phyloP scores from a whole-genome alignment of 2,329 filamentous ascomycete genomes.

The Leptodontidium sp. region DNA sequence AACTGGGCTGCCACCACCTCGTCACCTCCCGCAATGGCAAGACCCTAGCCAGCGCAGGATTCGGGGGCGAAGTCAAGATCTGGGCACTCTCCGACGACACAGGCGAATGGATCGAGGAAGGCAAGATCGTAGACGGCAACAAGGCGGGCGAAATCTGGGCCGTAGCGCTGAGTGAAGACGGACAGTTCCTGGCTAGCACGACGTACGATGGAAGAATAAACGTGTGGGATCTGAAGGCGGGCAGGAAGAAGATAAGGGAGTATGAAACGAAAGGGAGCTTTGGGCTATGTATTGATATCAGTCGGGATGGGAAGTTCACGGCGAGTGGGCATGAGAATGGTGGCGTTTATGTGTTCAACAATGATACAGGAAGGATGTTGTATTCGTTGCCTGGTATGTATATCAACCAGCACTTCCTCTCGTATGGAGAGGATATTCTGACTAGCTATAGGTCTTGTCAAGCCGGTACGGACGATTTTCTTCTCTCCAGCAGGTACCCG shows the following conservation, averaged over 20 bases:
- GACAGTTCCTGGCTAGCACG: constrained; percentile 84
- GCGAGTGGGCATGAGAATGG: constrained; percentile 95
- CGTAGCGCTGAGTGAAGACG: constrained; percentile 83
- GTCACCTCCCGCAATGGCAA: constrained; percentile 74
- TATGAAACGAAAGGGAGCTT: constrained; percentile 96
- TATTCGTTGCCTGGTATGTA: constrained; percentile 81
- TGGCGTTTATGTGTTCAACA: constrained; percentile 93
- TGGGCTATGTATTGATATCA: constrained; percentile 86
- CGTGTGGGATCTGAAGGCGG: constrained; percentile 76
- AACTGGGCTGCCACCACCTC: constrained; percentile 90
- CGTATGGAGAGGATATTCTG: constrained; percentile 28
- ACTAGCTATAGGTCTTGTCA: constrained; percentile 72
- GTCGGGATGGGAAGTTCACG: constrained; percentile 80
- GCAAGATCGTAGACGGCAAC: constrained; percentile 60
- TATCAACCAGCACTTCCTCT: background rate
- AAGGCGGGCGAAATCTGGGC: constrained; percentile 84
- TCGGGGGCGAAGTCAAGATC: constrained; percentile 86
- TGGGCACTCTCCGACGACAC: constrained; percentile 74
- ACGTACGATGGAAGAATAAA: constrained; percentile 89
- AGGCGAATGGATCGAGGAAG: constrained; percentile 60
- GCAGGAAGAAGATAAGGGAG: constrained; percentile 72
- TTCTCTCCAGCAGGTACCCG: constrained; percentile 89
- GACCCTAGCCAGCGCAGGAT: constrained; percentile 83
- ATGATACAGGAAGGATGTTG: constrained; percentile 82
- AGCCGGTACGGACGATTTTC: constrained; percentile 82